A percentile compares a stretch with the other conserved stretches of the same genome.
Conservation (phyloP, 768 basidiomycete species). For the Boletus sensibilis region DNA sequence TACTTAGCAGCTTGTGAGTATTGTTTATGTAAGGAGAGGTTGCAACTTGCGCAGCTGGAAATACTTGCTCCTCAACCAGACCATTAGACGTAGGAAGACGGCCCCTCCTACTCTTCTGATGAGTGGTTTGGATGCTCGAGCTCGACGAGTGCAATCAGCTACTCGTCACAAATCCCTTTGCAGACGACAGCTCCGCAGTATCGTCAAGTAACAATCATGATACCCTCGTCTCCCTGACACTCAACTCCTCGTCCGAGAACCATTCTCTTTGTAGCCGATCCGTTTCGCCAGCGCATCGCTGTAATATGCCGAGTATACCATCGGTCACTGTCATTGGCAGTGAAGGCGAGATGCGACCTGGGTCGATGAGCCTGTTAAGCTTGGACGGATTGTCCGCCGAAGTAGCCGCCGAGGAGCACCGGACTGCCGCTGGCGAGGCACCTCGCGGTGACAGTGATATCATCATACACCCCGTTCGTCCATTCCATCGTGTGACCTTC, state of each 20-base stretch:
- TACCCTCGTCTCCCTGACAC: background rate
- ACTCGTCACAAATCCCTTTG: slow-evolving; percentile 21
- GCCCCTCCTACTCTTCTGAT: slow-evolving; percentile 14
- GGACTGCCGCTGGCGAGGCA: background rate
- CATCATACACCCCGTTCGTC: slow-evolving; percentile 21
- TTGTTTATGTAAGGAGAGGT: slow-evolving; percentile 9
- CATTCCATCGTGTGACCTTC: background rate
- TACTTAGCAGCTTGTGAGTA: background rate
- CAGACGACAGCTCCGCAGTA: slow-evolving; percentile 1
- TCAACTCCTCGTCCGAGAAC: background rate
- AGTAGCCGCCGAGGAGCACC: background rate
- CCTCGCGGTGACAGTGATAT: background rate
- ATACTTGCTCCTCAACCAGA: background rate
- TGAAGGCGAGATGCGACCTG: slow-evolving; percentile 3
- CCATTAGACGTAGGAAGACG: background rate
- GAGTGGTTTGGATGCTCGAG: slow-evolving; percentile 29
- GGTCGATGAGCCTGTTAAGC: slow-evolving; percentile 2
- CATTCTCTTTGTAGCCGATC: slow-evolving; percentile 23
- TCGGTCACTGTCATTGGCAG: background rate
- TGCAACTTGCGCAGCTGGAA: background rate
- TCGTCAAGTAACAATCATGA: background rate
- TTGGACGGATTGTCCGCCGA: background rate
- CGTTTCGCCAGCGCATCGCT: background rate
- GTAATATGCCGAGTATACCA: background rate
- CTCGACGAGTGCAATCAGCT: slow-evolving; percentile 23